These are phyloP conservation scores for Nemania diffusa DNA, from an alignment of 2,329 filamentous ascomycete species.

Conservation along the genomic window DNA sequence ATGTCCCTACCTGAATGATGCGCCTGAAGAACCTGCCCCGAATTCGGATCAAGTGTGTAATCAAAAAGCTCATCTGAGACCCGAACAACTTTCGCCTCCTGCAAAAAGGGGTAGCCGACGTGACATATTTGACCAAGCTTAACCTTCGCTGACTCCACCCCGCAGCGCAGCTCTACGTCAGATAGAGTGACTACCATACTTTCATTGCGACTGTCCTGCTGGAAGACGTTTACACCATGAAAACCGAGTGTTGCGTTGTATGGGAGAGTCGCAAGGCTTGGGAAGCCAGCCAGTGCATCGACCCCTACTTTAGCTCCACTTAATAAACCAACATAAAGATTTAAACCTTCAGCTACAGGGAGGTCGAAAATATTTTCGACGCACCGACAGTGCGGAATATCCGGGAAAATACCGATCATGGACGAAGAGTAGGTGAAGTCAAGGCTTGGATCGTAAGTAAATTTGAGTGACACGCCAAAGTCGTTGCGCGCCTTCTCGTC, in stretches of 20 bases:
- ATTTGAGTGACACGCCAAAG: slow-evolving; percentile 93
- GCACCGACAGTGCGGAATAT: slow-evolving; percentile 86
- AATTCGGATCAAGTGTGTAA: slow-evolving; percentile 76
- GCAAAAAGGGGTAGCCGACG: slow-evolving; percentile 93
- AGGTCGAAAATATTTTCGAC: slow-evolving; percentile 97
- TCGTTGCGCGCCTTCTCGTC: slow-evolving; percentile 86
- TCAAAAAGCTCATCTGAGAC: slow-evolving; percentile 95
- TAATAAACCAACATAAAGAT: slow-evolving; percentile 84
- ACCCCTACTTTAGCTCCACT: slow-evolving; percentile 84
- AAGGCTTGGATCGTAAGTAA: slow-evolving; percentile 81
- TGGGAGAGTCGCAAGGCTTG: slow-evolving; percentile 85
- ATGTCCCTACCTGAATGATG: slow-evolving; percentile 82
- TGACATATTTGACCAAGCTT: slow-evolving; percentile 88
- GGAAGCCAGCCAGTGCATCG: slow-evolving; percentile 91
- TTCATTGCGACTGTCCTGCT: slow-evolving; percentile 94
- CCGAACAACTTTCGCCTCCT: slow-evolving; percentile 88
- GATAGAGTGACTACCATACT: slow-evolving; percentile 92
- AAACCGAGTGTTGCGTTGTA: slow-evolving; percentile 85
- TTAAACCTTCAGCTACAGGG: slow-evolving; percentile 88
- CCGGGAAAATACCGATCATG: slow-evolving; percentile 88
- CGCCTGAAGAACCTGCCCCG: slow-evolving; percentile 69
- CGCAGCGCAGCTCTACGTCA: slow-evolving; percentile 77
- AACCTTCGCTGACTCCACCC: slow-evolving; percentile 75
- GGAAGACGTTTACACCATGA: slow-evolving; percentile 93
- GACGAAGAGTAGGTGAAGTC: slow-evolving; percentile 90